Base-by-base conservation (phyloP, 2,329 filamentous ascomycete species). In the Penicillium sp. region DNA sequence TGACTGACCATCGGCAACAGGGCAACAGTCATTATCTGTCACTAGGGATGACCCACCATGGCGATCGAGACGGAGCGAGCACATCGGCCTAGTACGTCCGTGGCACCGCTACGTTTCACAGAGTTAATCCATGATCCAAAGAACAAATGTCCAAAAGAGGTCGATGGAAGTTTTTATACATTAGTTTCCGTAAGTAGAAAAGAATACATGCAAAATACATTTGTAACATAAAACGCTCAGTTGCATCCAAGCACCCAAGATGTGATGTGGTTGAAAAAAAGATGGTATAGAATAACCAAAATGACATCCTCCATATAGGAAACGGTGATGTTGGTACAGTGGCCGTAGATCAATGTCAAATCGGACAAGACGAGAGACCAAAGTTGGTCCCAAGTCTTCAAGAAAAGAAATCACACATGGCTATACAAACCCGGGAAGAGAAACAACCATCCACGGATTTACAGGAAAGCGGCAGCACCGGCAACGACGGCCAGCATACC, bases 401-500 rank as follows among this genome's bases (percentile, higher is more conserved):
- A 49, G 46, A 40, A 48, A 11, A 25, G 20, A 35, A 25, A 35
- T 37, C 46, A 40, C 46, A 49, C 18, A 40, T 23, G 14, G 33
- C 46, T 49, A 25, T 49, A 49, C 46, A 49, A 20, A 49, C n/a
- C 46, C 18, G 37, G 15, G 20, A 49, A 27, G 11, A 7, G 11
- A 23, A 26, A 3, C 18, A 15, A 26, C 4, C 18, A 15, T 22
- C 29, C 29, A n/a, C 25, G 6, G 6, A 18, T 27, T 50, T 50
- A 50, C 48, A 50, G 48, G 12, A 50, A 18, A 23, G 27, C 27
- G 2, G 48, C 48, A 29, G 23, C 48, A 43, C n/a, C 48, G 48
- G 48, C 48, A 31, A 26, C 48, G 14, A 50, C 37, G 25, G 48
- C 48, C 35, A 50, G 23, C 48, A 50, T 11, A 43, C 35, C 48